phyloP scores from a whole-genome alignment of 164 flowering plant genomes.

The Cinnamomum chago region DNA sequence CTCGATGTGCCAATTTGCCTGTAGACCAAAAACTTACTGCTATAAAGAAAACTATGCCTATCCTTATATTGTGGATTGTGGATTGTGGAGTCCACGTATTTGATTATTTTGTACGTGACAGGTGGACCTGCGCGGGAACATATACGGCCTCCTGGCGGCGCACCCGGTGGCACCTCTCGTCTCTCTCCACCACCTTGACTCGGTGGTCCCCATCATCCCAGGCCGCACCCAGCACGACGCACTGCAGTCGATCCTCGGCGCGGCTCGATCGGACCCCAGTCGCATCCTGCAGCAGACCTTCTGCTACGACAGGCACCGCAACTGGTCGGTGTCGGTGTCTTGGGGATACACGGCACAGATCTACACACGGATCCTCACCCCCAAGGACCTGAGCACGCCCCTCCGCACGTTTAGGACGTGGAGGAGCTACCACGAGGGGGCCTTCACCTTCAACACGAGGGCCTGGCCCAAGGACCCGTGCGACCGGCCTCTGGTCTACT shows the following conservation, averaged over 20 bases:
- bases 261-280: conserved; percentile 49
- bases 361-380: conserved; percentile 36
- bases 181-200: conserved; percentile 83
- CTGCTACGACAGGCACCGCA: conserved; percentile 47
- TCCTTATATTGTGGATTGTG: too few relatives aligned
- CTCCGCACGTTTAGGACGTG: conserved; percentile 63
- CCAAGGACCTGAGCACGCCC: conserved; percentile 49
- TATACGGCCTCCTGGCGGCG: conserved; percentile 62
- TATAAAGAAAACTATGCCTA: not conserved
- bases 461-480: conserved; percentile 39
- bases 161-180: conserved; percentile 84
- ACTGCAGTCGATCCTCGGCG: conserved; percentile 26
- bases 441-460: conserved; percentile 68
- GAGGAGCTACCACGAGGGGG: conserved; percentile 42
- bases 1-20: not conserved
- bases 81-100: not conserved
- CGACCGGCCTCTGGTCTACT: conserved; percentile 30
- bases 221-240: conserved; percentile 34
- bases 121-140: conserved; percentile 50
- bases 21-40: not conserved
- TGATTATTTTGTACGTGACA: conserved; percentile 4
- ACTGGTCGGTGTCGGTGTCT: conserved; percentile 70
- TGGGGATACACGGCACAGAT: conserved; percentile 85
- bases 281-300: conserved; percentile 64
- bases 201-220: conserved; percentile 58